Base-by-base conservation (phyloP, 306 rosid species). In the Castanea sativa region DNA sequence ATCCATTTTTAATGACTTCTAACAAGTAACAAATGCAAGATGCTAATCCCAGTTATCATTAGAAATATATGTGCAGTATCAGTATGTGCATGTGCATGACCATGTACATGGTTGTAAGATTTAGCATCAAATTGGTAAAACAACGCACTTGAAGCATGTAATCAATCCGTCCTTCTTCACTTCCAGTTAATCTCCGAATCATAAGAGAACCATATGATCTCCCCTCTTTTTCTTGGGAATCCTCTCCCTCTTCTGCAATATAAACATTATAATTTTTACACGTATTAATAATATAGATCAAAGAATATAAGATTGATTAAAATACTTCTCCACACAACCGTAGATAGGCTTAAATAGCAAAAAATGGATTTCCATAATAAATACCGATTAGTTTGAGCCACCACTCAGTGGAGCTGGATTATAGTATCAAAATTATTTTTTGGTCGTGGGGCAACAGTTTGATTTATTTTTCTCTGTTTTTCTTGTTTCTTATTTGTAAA, bases 101-200 rank as follows among this genome's bases (percentile, higher is more conserved):
- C 45, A 57, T 78, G 56, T 68, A 59, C 67, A 69, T 49, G 58
- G 72, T 73, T 72, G 51, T 45, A 63, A 85, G 72, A 60, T 69
- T 45, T 71, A 79, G 52, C 51, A 78, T 63, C 63, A 41, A 9
- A 83, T 33, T 43, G 73, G 20, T 72, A 72, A 79, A 79, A 74
- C 73, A 74, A 55, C 81, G 2, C 80, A 95, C 99, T 86, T 96
- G 99, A 85, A 96, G 98, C 94, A 89, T 87, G 86, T 91, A 88
- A 91, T 96, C 99, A 75, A 96, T 79, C 74, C 97, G 89, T 41
- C 98, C 99, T 23, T 23, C 89, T 74, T 80, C 83, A 81, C 89
- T 90, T 89, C 99, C 93, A 2, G 98, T 90, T 82, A 96, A 53
- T 78, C 93, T 90, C 87, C 83, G 89, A 84, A 96, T 93, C 96